Base-by-base conservation (phyloP, 2,329 filamentous ascomycete species). In the Stagonosporopsis vannaccii region DNA sequence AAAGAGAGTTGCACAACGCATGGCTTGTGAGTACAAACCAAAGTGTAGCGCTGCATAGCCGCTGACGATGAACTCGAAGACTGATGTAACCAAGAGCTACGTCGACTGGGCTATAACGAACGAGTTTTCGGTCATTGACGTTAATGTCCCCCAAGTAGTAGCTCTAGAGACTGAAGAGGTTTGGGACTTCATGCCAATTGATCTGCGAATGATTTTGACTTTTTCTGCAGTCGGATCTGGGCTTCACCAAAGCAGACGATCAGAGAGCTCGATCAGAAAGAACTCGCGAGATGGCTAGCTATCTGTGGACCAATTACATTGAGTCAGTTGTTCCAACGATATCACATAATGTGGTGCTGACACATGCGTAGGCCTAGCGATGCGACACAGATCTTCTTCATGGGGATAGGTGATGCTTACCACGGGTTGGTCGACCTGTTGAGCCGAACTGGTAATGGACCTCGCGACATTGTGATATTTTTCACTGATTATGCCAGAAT, bases 301-400 rank as follows among this genome's bases (percentile, higher is more conserved):
- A 97, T 70, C 80, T 99, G 13, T 99, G 95, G 95, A 93, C 97
- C 67, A 99, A 99, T 71, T 97, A 97, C 70, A 87, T 99, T 19
- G 91, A 97, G 80, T 86, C 75, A 66, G 80, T 64, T 15, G 19
- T 22, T 23, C 19, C 4, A 20, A 25, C 15, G 23, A 17, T 8
- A 4, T 4, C 6, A 8, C 8, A 8, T 0, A n/a, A 22, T 7
- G 6, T 15, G n/a, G 17, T 28, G 25, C 28, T 62, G 36, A 59
- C 63, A 62, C 42, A 65, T 5, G 26, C 40, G 7, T 36, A 77
- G 73, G 28, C 87, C 88, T 46, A 84, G 80, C 51, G 81, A 89
- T 2, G 82, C 85, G 0, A 87, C 88, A 6, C 86, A 94, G 48
- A 85, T 98, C 15, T 90, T 96, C 71, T 81, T 99, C 20, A 82